Evolutionary conservation across 495 filamentous ascomycete genomes (phyloP).

Genomic region (Poronia punctata): DNA sequence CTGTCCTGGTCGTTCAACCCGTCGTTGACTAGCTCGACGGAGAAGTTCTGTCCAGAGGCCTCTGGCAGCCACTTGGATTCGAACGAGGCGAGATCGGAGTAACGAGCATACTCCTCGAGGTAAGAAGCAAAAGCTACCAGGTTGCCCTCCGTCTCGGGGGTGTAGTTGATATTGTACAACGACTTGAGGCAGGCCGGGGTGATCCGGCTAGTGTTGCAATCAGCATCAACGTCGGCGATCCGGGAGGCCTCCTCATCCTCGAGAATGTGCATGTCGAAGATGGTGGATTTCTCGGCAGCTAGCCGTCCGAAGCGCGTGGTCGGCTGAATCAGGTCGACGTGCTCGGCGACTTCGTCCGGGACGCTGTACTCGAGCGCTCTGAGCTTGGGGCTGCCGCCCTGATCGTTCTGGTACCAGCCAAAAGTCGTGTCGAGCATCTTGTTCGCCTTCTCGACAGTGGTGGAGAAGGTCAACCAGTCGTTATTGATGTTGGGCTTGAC

Average conservation of each 20-base stretch:
- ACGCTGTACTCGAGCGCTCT: slow-evolving; percentile 55
- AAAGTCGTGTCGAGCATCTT: slow-evolving; percentile 43
- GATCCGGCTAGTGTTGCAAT: slow-evolving; percentile 44
- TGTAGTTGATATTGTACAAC: slow-evolving; percentile 56
- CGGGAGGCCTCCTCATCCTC: slow-evolving; percentile 5
- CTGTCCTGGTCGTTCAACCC: slow-evolving; percentile 47
- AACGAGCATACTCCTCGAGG: slow-evolving; percentile 44
- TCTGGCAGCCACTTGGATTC: slow-evolving; percentile 29
- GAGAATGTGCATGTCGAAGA: slow-evolving; percentile 29
- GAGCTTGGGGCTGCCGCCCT: slow-evolving; percentile 29
- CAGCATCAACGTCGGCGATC: slow-evolving; percentile 7
- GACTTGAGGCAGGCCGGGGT: slow-evolving; percentile 54
- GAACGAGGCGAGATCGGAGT: slow-evolving; percentile 26
- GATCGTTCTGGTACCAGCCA: slow-evolving; percentile 30
- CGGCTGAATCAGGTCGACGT: slow-evolving; percentile 53
- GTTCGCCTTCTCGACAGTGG: slow-evolving; percentile 42
- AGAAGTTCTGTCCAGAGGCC: slow-evolving; percentile 44
- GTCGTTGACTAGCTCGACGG: slow-evolving; percentile 49
- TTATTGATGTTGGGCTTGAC: slow-evolving; percentile 36
- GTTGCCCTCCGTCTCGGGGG: slow-evolving; percentile 40
- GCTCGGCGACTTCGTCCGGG: slow-evolving; percentile 38
- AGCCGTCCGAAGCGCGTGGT: slow-evolving; percentile 48
- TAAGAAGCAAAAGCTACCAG: slow-evolving; percentile 53
- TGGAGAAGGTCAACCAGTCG: slow-evolving; percentile 42
- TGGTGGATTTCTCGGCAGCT: slow-evolving; percentile 21